phyloP scores from a whole-genome alignment of 2,329 filamentous ascomycete species.

The Trichoderma koningii region DNA sequence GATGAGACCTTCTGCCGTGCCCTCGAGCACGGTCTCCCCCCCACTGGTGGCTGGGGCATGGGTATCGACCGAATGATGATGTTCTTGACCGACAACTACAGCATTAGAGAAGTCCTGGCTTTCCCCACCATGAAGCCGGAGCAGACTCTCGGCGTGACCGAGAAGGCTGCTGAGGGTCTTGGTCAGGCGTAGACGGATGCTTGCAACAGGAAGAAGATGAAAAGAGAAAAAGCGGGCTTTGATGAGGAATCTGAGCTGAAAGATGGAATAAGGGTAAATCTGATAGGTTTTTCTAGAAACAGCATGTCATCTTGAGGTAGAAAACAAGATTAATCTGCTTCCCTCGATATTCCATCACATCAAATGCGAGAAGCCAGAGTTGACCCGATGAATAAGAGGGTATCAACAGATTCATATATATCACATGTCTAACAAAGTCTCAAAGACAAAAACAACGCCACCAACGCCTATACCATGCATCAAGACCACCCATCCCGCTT shows the following conservation, averaged over 20 bases:
- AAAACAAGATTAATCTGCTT: neutral
- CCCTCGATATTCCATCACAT: neutral
- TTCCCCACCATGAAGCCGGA: slow-evolving; percentile 99
- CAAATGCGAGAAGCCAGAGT: neutral
- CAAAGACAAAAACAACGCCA: slow-evolving; percentile 15
- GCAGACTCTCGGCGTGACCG: slow-evolving; percentile 37
- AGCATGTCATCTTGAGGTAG: slow-evolving; percentile 11
- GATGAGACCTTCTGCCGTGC: slow-evolving; percentile 94
- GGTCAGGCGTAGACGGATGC: neutral
- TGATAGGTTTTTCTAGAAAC: slow-evolving; percentile 9
- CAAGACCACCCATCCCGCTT: slow-evolving; percentile 19
- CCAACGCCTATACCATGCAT: slow-evolving; percentile 40
- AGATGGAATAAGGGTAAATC: neutral
- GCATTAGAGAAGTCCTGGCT: slow-evolving; percentile 91
- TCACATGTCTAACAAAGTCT: slow-evolving; percentile 9
- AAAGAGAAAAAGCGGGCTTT: neutral
- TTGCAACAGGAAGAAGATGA: neutral
- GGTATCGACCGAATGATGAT: slow-evolving; percentile 92
- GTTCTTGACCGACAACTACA: slow-evolving; percentile 92
- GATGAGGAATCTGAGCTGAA: neutral
- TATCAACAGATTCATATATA: slow-evolving; percentile 28
- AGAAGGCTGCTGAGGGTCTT: slow-evolving; percentile 12
- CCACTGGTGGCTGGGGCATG: slow-evolving; percentile 95
- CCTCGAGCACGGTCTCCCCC: slow-evolving; percentile 87
- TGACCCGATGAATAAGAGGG: slow-evolving; percentile 25